Conservation (phyloP, 73 alveolate species). For the Effrenium voratum region DNA sequence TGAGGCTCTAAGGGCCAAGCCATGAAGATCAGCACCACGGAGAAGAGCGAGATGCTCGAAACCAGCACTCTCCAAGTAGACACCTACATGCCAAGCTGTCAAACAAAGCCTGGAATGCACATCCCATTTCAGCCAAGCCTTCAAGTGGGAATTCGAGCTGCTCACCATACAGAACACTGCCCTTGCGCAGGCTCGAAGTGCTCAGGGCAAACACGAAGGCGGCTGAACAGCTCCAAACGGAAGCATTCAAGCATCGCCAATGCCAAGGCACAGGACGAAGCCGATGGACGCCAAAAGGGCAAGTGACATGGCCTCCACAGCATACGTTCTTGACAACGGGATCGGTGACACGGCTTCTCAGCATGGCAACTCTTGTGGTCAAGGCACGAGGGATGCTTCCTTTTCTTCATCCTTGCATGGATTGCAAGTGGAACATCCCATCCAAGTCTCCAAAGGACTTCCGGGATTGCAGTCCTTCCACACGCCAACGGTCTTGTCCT, state of each 20-base stretch:
- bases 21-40: slow-evolving; percentile 72
- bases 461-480: slow-evolving; percentile 22
- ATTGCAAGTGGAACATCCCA: neutral
- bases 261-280: slow-evolving; percentile 39
- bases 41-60: slow-evolving; percentile 72
- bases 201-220: neutral
- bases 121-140: neutral
- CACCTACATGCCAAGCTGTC: neutral
- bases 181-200: neutral
- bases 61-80: slow-evolving; percentile 37
- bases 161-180: slow-evolving; percentile 48
- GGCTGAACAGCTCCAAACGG: neutral
- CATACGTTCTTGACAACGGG: neutral
- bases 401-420: neutral
- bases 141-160: neutral
- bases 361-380: neutral
- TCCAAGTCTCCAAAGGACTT: neutral
- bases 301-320: slow-evolving; percentile 45
- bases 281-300: slow-evolving; percentile 64
- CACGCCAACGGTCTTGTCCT: slow-evolving; percentile 20
- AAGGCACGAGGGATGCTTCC: neutral
- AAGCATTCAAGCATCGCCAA: neutral
- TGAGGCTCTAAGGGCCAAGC: neutral
- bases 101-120: neutral
- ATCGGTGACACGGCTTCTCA: neutral